Base-by-base conservation (phyloP, 2,329 filamentous ascomycete genomes). In the Aspergillus tubingensis region DNA sequence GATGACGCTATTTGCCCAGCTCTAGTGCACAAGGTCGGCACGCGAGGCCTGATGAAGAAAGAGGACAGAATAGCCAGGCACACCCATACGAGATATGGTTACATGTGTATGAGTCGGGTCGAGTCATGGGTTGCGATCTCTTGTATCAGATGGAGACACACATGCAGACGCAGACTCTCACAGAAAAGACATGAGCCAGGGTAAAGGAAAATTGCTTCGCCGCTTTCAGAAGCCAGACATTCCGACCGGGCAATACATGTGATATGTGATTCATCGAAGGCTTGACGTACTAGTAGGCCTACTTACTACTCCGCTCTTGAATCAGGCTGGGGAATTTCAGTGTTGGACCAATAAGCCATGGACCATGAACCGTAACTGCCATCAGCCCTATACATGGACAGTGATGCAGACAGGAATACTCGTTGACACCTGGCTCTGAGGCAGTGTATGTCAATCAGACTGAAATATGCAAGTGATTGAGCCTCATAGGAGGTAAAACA, bases 31-130 rank as follows among this genome's bases (percentile, higher is more conserved):
- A 11, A 13, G 30, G 25, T 53, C 13, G 36, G 30, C 50, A 36
- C 39, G n/a, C 27, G 25, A 55, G 19, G 30, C 53, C 39, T 44
- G 21, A 32, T 55, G 44, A 25, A n/a, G 39, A 25, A 55, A 32
- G 52, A 44, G n/a, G 11, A 23, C 51, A 54, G 39, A 7, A 47
- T 17, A 21, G 30, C 50, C 25, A 44, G 60, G 65, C 59, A 63
- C 65, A 66, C 56, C 58, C 64, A 70, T 71, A 63, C 57, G 68
- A 67, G 65, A 58, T 54, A 25, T 27, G 49, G 55, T 58, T 54
- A 54, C 59, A 61, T 61, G 19, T 10, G 30, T 13, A 36, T 25
- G 54, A 51, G 43, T 36, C 32, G 27, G 50, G 55, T 44, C 57
- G 43, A 58, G 49, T 17, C 23, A 44, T 27, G 23, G 7, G 36